Percentiles rank a stretch among this genome's conserved stretches.
phyloP scores from a whole-genome alignment of 2,329 filamentous ascomycete genomes.

The Epichloe baconii region DNA sequence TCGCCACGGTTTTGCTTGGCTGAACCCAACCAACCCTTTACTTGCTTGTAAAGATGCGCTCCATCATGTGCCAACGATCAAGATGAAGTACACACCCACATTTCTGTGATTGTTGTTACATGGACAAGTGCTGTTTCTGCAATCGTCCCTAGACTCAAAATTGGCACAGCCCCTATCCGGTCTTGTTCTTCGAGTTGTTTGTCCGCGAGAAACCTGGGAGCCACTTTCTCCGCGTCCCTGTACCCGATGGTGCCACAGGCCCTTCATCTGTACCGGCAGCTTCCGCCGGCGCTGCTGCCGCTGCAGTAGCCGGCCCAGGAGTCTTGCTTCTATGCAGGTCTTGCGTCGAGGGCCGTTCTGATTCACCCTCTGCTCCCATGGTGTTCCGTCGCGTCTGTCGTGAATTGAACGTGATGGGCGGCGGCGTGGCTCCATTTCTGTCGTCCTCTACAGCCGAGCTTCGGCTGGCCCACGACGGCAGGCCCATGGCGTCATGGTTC shows the following conservation, averaged over 20 bases:
- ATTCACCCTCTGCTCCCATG: constrained; percentile 9
- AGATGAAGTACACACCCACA: neutral
- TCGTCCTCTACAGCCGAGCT: constrained; percentile 27
- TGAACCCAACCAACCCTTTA: no score
- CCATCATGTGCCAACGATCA: neutral
- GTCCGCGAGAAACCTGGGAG: constrained; percentile 19
- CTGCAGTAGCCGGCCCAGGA: constrained; percentile 1
- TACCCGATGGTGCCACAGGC: constrained; percentile 8
- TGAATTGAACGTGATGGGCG: constrained; percentile 38
- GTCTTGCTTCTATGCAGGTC: constrained; percentile 5
- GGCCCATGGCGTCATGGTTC: constrained; percentile 19
- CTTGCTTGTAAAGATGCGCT: neutral
- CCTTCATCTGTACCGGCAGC: neutral
- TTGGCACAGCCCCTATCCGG: constrained; percentile 5
- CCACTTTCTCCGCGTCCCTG: constrained; percentile 23
- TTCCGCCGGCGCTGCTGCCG: constrained; percentile 5
- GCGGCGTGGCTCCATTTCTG: constrained; percentile 37
- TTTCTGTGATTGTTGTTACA: neutral
- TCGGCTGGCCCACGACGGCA: constrained; percentile 27
- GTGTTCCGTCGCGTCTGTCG: constrained; percentile 19
- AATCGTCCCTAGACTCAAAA: neutral
- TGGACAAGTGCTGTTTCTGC: neutral
- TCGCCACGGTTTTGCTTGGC: neutral
- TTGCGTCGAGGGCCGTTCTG: constrained; percentile 10
- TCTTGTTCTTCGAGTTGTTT: constrained; percentile 12